Conservation (phyloP, 192 early-diverging fungal genomes). For the Obelidium mucronatum region DNA sequence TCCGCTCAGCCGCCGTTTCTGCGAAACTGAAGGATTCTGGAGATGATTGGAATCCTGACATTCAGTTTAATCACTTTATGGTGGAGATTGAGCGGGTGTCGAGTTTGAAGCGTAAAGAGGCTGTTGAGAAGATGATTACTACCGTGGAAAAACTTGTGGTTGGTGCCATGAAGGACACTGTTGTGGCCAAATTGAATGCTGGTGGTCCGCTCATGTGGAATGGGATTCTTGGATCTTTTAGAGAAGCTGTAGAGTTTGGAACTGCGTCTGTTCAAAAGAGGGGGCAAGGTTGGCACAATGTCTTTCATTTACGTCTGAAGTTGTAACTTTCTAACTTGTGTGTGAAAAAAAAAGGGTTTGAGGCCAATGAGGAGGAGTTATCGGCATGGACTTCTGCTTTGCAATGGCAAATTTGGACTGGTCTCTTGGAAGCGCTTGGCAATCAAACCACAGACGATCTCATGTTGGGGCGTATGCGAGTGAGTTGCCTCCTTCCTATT, state of each 20-base stretch:
- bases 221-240: constrained; percentile 66
- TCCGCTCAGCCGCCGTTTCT: constrained; percentile 53
- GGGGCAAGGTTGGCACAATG: constrained; percentile 21
- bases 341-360: constrained; percentile 44
- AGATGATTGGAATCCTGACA: constrained; percentile 69
- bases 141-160: constrained; percentile 43
- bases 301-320: constrained; percentile 1
- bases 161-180: constrained; percentile 71
- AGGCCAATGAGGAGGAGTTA: constrained; percentile 25
- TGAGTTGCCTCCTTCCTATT: not conserved
- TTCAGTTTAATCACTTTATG: constrained; percentile 63
- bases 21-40: constrained; percentile 68
- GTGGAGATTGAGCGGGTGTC: constrained; percentile 70
- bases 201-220: constrained; percentile 73
- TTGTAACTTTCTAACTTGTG: not conserved
- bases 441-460: constrained; percentile 86
- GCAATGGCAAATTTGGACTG: constrained; percentile 72
- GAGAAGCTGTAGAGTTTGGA: constrained; percentile 60
- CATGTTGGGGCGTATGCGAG: constrained; percentile 76
- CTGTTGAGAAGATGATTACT: constrained; percentile 62
- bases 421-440: constrained; percentile 72
- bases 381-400: not conserved
- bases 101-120: constrained; percentile 67
- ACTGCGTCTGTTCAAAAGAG: constrained; percentile 48
- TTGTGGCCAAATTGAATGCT: constrained; percentile 74